Conservation (phyloP, 139 green algal genomes). For the Volvox africanus region DNA sequence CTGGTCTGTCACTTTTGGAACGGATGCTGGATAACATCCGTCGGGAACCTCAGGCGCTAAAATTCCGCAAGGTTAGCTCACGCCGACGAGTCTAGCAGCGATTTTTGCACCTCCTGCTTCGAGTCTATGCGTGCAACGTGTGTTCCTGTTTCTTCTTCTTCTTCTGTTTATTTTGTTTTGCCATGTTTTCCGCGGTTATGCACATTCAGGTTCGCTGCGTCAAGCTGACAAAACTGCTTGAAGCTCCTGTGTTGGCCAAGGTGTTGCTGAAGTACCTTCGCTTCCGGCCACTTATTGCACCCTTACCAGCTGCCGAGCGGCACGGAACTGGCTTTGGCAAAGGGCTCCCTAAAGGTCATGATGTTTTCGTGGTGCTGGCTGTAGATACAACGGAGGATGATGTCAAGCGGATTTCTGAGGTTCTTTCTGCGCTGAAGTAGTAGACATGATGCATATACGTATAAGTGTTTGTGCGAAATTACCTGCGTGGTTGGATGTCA, state of each 20-base stretch:
- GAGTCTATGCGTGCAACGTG: no score
- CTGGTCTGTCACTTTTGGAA: slow-evolving; percentile 1
- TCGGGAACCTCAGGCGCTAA: not conserved
- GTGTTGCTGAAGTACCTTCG: not conserved
- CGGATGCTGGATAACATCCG: slow-evolving; percentile 37
- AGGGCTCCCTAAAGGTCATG: not conserved
- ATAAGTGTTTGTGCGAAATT: no score
- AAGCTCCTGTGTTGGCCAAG: not conserved
- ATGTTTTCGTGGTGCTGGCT: slow-evolving; percentile 38
- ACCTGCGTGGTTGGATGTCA: no score
- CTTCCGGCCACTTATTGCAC: slow-evolving; percentile 39
- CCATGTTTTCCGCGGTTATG: not conserved
- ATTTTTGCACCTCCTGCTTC: no score
- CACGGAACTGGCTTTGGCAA: not conserved
- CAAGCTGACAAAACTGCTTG: slow-evolving; percentile 4
- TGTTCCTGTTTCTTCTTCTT: no score
- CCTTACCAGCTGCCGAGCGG: not conserved
- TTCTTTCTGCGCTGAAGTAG: slow-evolving; percentile 1
- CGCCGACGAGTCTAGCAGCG: no score
- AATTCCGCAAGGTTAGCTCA: slow-evolving; percentile 15
- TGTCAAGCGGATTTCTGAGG: not conserved
- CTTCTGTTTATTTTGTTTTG: no score
- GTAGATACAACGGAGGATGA: not conserved
- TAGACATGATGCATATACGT: not conserved
- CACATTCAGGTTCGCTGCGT: slow-evolving; percentile 5